phyloP scores from a whole-genome alignment of 2,329 filamentous ascomycete species.

The Trichoderma sp. region DNA sequence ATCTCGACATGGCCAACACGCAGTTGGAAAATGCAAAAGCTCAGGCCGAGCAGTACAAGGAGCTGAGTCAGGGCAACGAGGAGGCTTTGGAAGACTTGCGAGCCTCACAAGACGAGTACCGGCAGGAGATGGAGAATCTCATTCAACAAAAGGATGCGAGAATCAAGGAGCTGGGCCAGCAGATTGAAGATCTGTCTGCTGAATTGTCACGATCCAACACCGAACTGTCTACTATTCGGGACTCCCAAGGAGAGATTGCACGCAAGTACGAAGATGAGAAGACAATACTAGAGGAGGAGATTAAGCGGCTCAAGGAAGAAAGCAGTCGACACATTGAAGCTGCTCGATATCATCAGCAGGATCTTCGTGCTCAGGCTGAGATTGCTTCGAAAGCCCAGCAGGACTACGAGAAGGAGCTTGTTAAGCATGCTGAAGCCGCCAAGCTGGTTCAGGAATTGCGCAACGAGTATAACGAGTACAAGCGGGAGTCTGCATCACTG shows the following conservation, averaged over 20 bases:
- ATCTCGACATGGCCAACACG: conserved; percentile 76
- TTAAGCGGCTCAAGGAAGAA: conserved; percentile 79
- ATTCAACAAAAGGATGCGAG: conserved; percentile 76
- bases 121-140: conserved; percentile 77
- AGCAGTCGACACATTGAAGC: conserved; percentile 77
- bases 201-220: conserved; percentile 81
- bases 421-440: conserved; percentile 95
- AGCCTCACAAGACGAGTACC: conserved; percentile 80
- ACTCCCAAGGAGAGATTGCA: conserved; percentile 74
- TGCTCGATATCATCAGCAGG: conserved; percentile 82
- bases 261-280: conserved; percentile 81
- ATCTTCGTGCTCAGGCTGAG: conserved; percentile 88
- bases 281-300: conserved; percentile 72
- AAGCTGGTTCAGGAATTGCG: conserved; percentile 79
- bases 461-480: conserved; percentile 77
- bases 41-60: conserved; percentile 84
- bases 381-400: conserved; percentile 93
- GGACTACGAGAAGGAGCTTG: conserved; percentile 90
- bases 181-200: conserved; percentile 77
- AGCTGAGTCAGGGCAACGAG: conserved; percentile 83
- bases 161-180: conserved; percentile 79
- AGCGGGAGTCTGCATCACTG: conserved; percentile 72
- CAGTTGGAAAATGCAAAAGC: conserved; percentile 80
- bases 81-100: conserved; percentile 81
- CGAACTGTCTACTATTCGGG: conserved; percentile 77